Percentiles rank a stretch among this genome's conserved stretches.
Conservation (phyloP, 2,329 filamentous ascomycete species). For the Apiospora kogelbergensis region DNA sequence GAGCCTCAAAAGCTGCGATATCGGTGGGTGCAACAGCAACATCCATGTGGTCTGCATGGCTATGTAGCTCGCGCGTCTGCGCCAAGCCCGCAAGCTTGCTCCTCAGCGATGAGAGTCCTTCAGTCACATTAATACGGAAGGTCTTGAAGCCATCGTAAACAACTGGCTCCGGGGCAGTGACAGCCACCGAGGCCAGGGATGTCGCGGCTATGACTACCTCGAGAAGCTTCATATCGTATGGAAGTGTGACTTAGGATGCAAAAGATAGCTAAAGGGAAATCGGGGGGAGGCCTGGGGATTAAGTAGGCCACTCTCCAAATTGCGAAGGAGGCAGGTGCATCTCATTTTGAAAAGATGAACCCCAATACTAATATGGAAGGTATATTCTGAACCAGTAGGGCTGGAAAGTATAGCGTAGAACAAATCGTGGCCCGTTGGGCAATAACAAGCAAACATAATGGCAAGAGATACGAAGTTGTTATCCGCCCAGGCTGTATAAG, state of each 20-base stretch:
- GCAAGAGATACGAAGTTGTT: no score
- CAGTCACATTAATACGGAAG: conserved; percentile 26
- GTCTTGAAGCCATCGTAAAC: conserved; percentile 35
- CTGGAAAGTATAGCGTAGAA: background rate
- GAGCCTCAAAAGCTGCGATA: conserved; percentile 25
- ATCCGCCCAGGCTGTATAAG: background rate
- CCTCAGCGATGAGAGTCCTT: conserved; percentile 18
- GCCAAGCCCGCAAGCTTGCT: conserved; percentile 20
- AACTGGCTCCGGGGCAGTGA: conserved; percentile 18
- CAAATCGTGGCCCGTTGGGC: background rate
- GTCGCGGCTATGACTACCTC: conserved; percentile 8
- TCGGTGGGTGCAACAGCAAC: conserved; percentile 32
- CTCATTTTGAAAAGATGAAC: background rate
- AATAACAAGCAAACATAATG: background rate
- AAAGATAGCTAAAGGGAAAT: background rate
- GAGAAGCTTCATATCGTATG: conserved; percentile 11
- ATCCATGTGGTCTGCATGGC: conserved; percentile 26
- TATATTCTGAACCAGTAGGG: background rate
- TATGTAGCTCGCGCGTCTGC: conserved; percentile 25
- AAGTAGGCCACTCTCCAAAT: background rate
- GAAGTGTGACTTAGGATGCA: background rate
- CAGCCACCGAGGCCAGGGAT: conserved; percentile 14
- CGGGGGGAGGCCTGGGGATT: background rate
- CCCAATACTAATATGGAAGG: background rate
- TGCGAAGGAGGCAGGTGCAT: background rate